A percentile compares a stretch with the other conserved stretches of the same genome.
These are phyloP conservation scores for Yamadazyma olivae DNA, from an alignment of 805 yeast species.

Conservation along the genomic window DNA sequence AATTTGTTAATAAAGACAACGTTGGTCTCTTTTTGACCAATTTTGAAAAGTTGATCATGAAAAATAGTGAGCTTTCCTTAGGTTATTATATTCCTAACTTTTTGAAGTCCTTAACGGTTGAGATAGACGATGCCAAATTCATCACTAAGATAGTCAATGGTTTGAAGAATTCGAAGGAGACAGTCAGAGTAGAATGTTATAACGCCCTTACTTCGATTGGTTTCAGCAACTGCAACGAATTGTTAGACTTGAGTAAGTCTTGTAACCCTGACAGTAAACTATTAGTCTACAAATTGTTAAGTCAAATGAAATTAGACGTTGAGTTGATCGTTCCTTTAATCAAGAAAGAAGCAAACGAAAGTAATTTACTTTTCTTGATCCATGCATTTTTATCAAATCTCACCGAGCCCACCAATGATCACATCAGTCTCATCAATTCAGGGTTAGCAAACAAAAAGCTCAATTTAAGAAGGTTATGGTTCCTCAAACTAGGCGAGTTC, in stretches of 20 bases:
- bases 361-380: constrained; percentile 48
- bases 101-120: constrained; percentile 20
- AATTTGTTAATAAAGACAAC: constrained; percentile 29
- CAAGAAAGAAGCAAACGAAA: constrained; percentile 74
- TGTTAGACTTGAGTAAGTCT: constrained; percentile 56
- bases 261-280: constrained; percentile 65
- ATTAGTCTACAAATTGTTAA: constrained; percentile 46
- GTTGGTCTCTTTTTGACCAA: constrained; percentile 1
- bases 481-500: constrained; percentile 42
- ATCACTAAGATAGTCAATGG: constrained; percentile 25
- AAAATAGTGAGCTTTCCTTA: constrained; percentile 39
- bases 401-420: constrained; percentile 12
- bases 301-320: constrained; percentile 23
- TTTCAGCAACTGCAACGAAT: constrained; percentile 15
- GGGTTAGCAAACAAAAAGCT: constrained; percentile 69
- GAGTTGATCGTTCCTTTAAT: constrained; percentile 48
- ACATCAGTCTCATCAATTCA: constrained; percentile 31
- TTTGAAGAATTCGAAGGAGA: constrained; percentile 68
- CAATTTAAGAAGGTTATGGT: constrained; percentile 68
- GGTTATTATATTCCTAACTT: constrained; percentile 52
- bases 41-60: constrained; percentile 12
- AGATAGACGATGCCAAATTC: constrained; percentile 1
- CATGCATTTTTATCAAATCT: constrained; percentile 46
- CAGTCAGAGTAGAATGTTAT: constrained; percentile 52
- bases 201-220: constrained; percentile 18